Percentiles rank a stretch among this genome's conserved stretches.
Evolutionary conservation across 2,329 filamentous ascomycete species (phyloP).

Genomic region (Cladosporium velox): DNA sequence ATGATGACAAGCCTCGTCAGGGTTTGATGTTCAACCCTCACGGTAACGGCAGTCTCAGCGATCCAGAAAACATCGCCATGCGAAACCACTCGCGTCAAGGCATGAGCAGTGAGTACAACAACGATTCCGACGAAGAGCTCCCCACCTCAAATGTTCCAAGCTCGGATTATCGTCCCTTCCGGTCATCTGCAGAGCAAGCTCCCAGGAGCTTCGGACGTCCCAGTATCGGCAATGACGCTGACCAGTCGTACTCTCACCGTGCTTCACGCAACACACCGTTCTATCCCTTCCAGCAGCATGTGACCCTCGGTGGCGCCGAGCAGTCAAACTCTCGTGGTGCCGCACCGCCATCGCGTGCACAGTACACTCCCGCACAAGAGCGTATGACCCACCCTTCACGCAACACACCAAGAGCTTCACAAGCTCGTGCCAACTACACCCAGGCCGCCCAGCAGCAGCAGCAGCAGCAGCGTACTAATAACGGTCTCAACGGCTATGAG

Average conservation of each 20-base stretch:
- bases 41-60: not conserved
- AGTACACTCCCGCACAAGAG: no score
- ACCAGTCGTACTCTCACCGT: not conserved
- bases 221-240: not conserved
- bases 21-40: not conserved
- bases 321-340: no score
- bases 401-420: no score
- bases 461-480: no score
- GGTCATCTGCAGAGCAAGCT: not conserved
- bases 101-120: not conserved
- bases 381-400: no score
- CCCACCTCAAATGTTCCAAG: not conserved
- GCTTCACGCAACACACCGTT: no score
- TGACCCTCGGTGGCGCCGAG: no score
- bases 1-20: not conserved
- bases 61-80: not conserved
- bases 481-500: no score
- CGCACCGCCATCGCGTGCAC: no score
- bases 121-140: not conserved
- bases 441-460: no score
- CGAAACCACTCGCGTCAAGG: not conserved
- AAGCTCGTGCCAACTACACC: no score
- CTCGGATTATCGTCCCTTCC: not conserved
- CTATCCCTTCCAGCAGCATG: no score
- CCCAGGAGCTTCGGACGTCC: not conserved